A percentile compares a stretch with the other conserved stretches of the same genome.
Conservation (phyloP, 441 rosid genomes). For the Mallotus repandus region DNA sequence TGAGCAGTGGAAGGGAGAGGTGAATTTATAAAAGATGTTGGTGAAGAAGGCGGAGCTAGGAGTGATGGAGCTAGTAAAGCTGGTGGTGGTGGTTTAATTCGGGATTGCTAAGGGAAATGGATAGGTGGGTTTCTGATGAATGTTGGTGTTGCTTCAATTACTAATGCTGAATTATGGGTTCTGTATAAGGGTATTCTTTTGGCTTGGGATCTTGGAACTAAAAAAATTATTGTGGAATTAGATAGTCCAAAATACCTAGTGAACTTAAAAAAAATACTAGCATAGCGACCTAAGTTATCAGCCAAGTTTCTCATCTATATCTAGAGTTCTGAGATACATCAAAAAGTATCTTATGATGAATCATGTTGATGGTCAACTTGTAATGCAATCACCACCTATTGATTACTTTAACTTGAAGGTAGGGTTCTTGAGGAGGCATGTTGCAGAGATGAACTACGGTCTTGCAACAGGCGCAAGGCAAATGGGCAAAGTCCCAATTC, state of each 20-base stretch:
- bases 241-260: constrained; percentile 81
- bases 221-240: too few relatives aligned
- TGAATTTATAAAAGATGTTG: constrained; percentile 84
- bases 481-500: constrained; percentile 10
- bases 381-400: constrained; percentile 45
- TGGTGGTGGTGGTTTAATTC: too few relatives aligned
- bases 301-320: constrained; percentile 81
- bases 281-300: constrained; percentile 63
- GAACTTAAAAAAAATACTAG: constrained; percentile 81
- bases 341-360: constrained; percentile 78
- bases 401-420: constrained; percentile 74
- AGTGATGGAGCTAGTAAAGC: constrained; percentile 77
- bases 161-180: too few relatives aligned
- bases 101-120: too few relatives aligned
- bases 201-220: too few relatives aligned
- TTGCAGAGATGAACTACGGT: constrained; percentile 33
- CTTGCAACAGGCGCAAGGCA: constrained; percentile 24
- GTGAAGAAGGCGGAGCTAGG: constrained; percentile 96
- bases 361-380: constrained; percentile 53
- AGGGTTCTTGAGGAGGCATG: constrained; percentile 48
- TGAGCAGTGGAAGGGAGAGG: constrained; percentile 88
- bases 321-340: constrained; percentile 71
- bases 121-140: too few relatives aligned
- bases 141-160: too few relatives aligned
- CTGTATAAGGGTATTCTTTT: too few relatives aligned